Base-by-base conservation (phyloP, 306 rosid genomes). In the Betula pendula region DNA sequence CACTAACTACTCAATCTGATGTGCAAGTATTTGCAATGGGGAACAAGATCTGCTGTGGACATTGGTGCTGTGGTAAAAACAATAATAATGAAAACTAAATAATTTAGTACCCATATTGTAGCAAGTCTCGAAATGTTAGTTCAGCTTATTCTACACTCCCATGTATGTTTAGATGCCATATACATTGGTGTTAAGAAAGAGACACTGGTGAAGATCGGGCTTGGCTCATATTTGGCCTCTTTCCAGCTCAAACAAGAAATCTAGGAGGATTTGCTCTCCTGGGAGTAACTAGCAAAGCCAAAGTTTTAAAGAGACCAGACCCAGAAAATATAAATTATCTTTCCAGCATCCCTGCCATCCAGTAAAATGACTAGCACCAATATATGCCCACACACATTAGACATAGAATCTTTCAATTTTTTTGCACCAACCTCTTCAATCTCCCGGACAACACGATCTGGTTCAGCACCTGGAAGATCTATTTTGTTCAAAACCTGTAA, bases 401-500 rank as follows among this genome's bases (percentile, higher is more conserved):
- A 33, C 7, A 65, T 65, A 65, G 47, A 65, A 65, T 65, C 70
- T 65, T 65, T 65, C 22, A 65, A 14, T 20, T 65, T n/a, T 19
- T 25, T 12, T 13, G n/a, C 40, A 80, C 81, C 80, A 56, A 94
- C 96, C 89, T 94, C 98, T 83, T 94, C 98, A 60, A 94, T 92
- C 82, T 94, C 98, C 81, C 84, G 79, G 31, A 89, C 83, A 50
- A 94, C 98, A 55, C 85, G 88, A 33, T 87, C 94, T 24, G 98
- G 98, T 42, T 94, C 96, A 77, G 97, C 98, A 49, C 98, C 98
- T 2, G 98, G 98, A 74, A 94, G 98, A 79, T 94, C 98, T 47
- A 94, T 94, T 82, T 94, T 94, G 85, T 94, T 94, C 81, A 94
- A 79, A 79, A 94, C 97, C 97, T 92, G 90, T 52, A 31, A 73